These are phyloP conservation scores for Neurospora sp. DNA, from an alignment of 495 filamentous ascomycete genomes.

Conservation along the genomic window DNA sequence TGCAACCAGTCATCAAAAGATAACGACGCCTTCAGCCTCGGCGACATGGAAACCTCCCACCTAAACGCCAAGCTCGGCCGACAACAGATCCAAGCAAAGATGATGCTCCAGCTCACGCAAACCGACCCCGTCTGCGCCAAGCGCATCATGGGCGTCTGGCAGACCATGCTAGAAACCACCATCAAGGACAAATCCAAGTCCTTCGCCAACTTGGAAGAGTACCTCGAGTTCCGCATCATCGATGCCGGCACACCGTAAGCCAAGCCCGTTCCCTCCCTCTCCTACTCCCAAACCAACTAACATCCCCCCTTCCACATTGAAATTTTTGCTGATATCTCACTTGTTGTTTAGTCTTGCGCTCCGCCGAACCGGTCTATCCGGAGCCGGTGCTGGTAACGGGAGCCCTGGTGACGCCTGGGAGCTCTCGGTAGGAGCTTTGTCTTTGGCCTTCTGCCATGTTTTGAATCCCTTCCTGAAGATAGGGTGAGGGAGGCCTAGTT, in stretches of 20 bases:
- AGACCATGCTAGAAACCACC: slow-evolving; percentile 1
- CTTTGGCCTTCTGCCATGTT: not conserved
- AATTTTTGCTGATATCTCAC: too few species aligned
- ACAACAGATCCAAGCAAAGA: not conserved
- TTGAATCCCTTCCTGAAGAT: not conserved
- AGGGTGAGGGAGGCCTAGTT: not conserved
- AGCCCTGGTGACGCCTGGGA: too few species aligned
- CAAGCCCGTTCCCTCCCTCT: not conserved
- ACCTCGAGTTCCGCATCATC: not conserved
- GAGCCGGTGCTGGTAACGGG: too few species aligned
- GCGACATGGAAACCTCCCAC: not conserved
- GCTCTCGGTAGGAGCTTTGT: too few species aligned
- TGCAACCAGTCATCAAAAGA: not conserved
- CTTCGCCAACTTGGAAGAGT: not conserved
- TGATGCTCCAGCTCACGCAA: not conserved
- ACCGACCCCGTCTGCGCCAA: not conserved
- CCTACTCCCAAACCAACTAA: too few species aligned
- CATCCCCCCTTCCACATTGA: too few species aligned
- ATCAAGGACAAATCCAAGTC: not conserved
- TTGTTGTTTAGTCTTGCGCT: too few species aligned
- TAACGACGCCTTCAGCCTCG: not conserved
- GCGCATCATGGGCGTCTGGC: not conserved
- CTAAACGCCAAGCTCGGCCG: not conserved
- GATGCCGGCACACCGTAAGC: not conserved
- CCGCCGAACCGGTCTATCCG: too few species aligned